Evolutionary conservation across 2,329 filamentous ascomycete species (phyloP), one percentile per base, ranked within the genome.

Genomic region (Onygena corvina): DNA sequence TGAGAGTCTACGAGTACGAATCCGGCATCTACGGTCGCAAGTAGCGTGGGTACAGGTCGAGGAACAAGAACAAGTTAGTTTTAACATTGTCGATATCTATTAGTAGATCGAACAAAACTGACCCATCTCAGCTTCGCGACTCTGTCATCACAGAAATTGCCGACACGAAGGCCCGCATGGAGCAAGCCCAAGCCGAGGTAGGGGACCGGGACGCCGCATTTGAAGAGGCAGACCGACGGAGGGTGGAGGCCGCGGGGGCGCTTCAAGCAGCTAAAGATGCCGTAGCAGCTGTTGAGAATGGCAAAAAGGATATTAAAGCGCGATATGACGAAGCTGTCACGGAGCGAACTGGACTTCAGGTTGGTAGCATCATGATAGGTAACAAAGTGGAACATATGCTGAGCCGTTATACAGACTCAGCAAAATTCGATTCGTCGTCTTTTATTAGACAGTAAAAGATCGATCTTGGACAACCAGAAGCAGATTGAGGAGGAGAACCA

Each of bases 41-140:
- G 71, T 86, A 54, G 81, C 84, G n/a, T 98, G 92, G 92, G 77
- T 80, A 20, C 86, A 93, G 60, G 88, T 96, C 1, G 77, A 81
- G 45, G 80, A 86, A 50, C 76, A 85, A 63, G 90, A 96, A 64
- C 68, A 64, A 30, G 69, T 70, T 46, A 53, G 60, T 45, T 44
- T 27, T n/a, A 16, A 12, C 36, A 38, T n/a, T 8, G 4, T 18
- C 40, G 4, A 27, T 1, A 34, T 38, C 14, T 16, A 36, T 25
- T 14, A 11, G 21, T 12, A 45, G n/a, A n/a, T n/a, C n/a, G n/a
- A n/a, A n/a, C n/a, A n/a, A n/a, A 46, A 20, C 44, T 52, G 44
- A 54, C n/a, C 8, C 7, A 30, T 12, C 31, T 27, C 50, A 68
- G 60, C 58, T 59, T 27, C 59, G 65, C 23, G 63, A 67, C 42